Percentiles rank a stretch among this genome's conserved stretches.
Evolutionary conservation across 148 eudicot species (phyloP).

Genomic region (Rhododendron ovatum): DNA sequence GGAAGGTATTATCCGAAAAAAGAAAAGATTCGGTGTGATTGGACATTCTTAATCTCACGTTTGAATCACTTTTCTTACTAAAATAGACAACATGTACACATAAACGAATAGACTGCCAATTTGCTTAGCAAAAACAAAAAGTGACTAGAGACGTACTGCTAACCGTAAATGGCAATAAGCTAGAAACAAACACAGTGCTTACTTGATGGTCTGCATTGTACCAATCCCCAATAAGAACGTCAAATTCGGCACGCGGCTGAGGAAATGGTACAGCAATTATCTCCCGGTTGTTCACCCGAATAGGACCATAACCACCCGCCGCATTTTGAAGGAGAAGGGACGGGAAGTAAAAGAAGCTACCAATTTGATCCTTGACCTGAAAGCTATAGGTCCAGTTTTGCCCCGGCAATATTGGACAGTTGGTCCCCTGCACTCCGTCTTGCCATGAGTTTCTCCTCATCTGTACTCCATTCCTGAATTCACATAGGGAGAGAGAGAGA

Average conservation of each 20-base stretch:
- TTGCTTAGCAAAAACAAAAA: no score
- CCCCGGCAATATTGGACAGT: conserved; percentile 26
- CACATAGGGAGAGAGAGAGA: not conserved
- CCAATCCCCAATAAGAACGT: conserved; percentile 31
- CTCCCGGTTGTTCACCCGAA: conserved; percentile 8
- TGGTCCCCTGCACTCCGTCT: conserved; percentile 26
- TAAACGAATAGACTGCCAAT: no score
- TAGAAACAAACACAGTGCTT: not conserved
- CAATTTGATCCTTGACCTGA: conserved; percentile 26
- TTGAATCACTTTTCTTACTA: no score
- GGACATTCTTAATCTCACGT: no score
- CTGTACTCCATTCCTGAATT: conserved; percentile 29
- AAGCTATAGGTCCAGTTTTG: conserved; percentile 27
- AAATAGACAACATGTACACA: no score
- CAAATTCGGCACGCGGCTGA: conserved; percentile 15
- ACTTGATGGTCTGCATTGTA: conserved; percentile 18
- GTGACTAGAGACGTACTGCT: not conserved
- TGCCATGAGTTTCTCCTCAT: conserved; percentile 26
- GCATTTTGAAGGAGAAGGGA: conserved; percentile 24
- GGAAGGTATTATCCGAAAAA: no score
- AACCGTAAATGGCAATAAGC: not conserved
- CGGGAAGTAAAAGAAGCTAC: conserved; percentile 26
- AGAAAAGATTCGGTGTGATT: no score
- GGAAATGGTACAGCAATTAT: conserved; percentile 12
- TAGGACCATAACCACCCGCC: conserved; percentile 29